phyloP scores from a whole-genome alignment of 1,284 basidiomycete species.

The Trametes sp. region DNA sequence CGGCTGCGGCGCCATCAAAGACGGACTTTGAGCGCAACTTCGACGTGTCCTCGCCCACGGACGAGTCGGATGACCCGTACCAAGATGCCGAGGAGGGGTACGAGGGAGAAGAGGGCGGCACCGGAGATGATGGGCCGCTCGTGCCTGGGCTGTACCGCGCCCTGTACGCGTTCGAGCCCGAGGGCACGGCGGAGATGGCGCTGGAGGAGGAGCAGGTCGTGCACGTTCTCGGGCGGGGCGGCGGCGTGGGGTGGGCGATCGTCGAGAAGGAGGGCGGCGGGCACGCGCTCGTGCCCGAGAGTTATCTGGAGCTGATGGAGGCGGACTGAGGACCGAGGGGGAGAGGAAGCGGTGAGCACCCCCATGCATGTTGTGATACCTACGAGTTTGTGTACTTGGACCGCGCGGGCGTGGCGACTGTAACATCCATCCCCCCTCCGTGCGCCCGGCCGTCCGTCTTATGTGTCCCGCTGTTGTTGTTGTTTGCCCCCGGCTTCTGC shows the following conservation, averaged over 20 bases:
- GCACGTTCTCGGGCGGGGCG: slow-evolving; percentile 70
- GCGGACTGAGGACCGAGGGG: slow-evolving; percentile 32
- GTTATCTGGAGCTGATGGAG: slow-evolving; percentile 64
- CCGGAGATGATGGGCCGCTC: slow-evolving; percentile 53
- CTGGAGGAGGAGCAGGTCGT: slow-evolving; percentile 77
- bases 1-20: slow-evolving; percentile 46
- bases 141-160: slow-evolving; percentile 75
- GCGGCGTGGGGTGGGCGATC: slow-evolving; percentile 80
- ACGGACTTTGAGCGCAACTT: slow-evolving; percentile 60
- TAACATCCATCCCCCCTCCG: slow-evolving; percentile 14
- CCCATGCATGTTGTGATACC: slow-evolving; percentile 21
- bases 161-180: slow-evolving; percentile 73
- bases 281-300: slow-evolving; percentile 73
- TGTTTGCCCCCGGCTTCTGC: background rate
- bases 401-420: slow-evolving; percentile 33
- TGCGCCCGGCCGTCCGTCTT: background rate
- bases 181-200: slow-evolving; percentile 79
- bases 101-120: slow-evolving; percentile 41
- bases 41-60: slow-evolving; percentile 40
- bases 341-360: slow-evolving; percentile 15
- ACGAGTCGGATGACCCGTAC: slow-evolving; percentile 42
- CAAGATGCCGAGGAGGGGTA: slow-evolving; percentile 35
- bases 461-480: background rate
- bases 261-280: slow-evolving; percentile 54
- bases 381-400: slow-evolving; percentile 18